These are phyloP conservation scores for Peziza echinospora DNA, from an alignment of 495 filamentous ascomycete genomes.

Conservation along the genomic window DNA sequence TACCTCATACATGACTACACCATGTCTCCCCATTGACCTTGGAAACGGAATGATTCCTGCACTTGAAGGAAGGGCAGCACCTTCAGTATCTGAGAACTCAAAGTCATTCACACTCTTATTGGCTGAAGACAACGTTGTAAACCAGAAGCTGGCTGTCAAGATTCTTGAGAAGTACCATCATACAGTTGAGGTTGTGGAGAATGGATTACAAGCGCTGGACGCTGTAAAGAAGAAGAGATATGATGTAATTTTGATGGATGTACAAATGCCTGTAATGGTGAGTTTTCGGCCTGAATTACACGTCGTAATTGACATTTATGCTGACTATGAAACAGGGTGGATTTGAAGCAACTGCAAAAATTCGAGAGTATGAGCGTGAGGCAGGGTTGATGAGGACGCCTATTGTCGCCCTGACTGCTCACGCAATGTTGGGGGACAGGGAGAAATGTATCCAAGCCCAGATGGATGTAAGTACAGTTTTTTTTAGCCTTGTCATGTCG, in stretches of 20 bases:
- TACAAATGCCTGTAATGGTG: slow-evolving; percentile 99
- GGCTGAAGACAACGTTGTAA: slow-evolving; percentile 94
- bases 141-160: slow-evolving; percentile 88
- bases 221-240: slow-evolving; percentile 74
- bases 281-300: slow-evolving; percentile 6
- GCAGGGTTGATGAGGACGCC: slow-evolving; percentile 60
- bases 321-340: slow-evolving; percentile 38
- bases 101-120: slow-evolving; percentile 90
- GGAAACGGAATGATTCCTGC: slow-evolving; percentile 98
- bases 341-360: slow-evolving; percentile 93
- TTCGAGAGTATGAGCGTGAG: slow-evolving; percentile 78
- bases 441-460: slow-evolving; percentile 97
- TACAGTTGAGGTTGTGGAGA: slow-evolving; percentile 84
- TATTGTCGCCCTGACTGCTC: slow-evolving; percentile 91
- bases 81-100: slow-evolving; percentile 78
- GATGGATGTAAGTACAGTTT: slow-evolving; percentile 40
- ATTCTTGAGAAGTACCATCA: slow-evolving; percentile 97
- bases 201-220: slow-evolving; percentile 80
- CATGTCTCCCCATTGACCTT: slow-evolving; percentile 82
- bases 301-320: neutral
- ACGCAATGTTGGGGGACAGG: slow-evolving; percentile 96
- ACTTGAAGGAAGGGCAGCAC: slow-evolving; percentile 78
- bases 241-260: slow-evolving; percentile 96
- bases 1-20: slow-evolving; percentile 96
- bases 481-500: too few species aligned